phyloP scores from a whole-genome alignment of 106 monocot species.

The Platanthera zijinensis region DNA sequence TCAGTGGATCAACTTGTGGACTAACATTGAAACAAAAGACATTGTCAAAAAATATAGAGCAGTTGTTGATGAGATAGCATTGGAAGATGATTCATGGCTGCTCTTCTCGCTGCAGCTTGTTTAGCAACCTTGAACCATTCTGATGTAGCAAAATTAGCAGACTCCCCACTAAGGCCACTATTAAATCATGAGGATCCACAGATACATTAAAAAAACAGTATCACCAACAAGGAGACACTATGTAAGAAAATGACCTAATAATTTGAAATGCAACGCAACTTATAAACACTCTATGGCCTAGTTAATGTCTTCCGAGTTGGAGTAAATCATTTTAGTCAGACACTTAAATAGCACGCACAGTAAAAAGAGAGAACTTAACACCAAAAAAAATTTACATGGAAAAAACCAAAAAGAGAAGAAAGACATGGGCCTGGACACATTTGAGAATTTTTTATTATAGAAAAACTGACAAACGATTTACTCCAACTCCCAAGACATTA shows the following conservation, averaged over 20 bases:
- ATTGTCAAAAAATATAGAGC: constrained; percentile 81
- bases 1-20: neutral
- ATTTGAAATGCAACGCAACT: neutral
- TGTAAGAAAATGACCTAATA: neutral
- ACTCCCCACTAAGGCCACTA: constrained; percentile 61
- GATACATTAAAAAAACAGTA: neutral
- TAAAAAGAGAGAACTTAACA: no score
- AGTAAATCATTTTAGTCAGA: no score
- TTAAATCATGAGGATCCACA: constrained; percentile 61
- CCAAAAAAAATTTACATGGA: no score
- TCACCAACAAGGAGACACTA: neutral
- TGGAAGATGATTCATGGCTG: constrained; percentile 94
- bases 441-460: no score
- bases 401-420: no score
- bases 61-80: constrained; percentile 99
- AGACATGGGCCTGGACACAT: no score
- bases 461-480: no score
- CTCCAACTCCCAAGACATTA: no score
- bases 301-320: no score
- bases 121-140: constrained; percentile 93
- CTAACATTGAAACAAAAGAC: constrained; percentile 86
- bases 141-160: constrained; percentile 98
- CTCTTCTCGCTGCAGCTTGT: constrained; percentile 95
- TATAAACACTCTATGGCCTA: neutral
- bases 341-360: no score